Percentiles rank a stretch among this genome's conserved stretches.
phyloP scores from a whole-genome alignment of 441 rosid species.

The Croton laevigatus region DNA sequence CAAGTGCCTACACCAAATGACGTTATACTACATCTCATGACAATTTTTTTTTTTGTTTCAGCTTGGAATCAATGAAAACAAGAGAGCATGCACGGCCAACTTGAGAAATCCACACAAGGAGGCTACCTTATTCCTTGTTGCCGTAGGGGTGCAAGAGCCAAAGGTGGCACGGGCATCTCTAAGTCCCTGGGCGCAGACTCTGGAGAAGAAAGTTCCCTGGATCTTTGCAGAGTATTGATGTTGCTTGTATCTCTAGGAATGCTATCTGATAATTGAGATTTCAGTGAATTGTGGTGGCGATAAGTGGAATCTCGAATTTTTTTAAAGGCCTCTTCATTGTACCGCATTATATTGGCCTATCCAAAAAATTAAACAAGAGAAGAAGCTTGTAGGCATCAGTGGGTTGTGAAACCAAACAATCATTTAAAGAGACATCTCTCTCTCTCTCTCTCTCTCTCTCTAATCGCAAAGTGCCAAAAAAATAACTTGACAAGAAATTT shows the following conservation, averaged over 20 bases:
- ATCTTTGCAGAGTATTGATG: slow-evolving; percentile 23
- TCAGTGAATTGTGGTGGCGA: slow-evolving; percentile 43
- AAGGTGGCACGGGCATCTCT: slow-evolving; percentile 92
- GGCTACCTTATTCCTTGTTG: slow-evolving; percentile 62
- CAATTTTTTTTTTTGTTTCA: background rate
- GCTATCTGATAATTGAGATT: slow-evolving; percentile 45
- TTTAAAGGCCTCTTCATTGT: slow-evolving; percentile 65
- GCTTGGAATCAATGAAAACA: background rate
- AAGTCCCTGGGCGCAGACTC: slow-evolving; percentile 48
- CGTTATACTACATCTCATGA: background rate
- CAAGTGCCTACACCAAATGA: background rate
- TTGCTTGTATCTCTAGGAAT: slow-evolving; percentile 29
- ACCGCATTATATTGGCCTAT: slow-evolving; percentile 76
- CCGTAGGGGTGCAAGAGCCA: slow-evolving; percentile 59
- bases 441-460: background rate
- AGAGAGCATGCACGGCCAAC: background rate
- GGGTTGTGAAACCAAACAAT: background rate
- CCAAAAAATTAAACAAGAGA: background rate
- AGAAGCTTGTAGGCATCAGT: slow-evolving; percentile 1
- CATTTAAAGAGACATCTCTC: background rate
- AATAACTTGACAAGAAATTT: background rate
- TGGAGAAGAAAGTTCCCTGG: slow-evolving; percentile 31
- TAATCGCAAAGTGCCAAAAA: too few relatives aligned
- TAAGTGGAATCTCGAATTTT: slow-evolving; percentile 41
- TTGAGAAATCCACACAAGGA: slow-evolving; percentile 5